Evolutionary conservation across 2,329 filamentous ascomycete species (phyloP).

Genomic region (Aspergillus hortae): DNA sequence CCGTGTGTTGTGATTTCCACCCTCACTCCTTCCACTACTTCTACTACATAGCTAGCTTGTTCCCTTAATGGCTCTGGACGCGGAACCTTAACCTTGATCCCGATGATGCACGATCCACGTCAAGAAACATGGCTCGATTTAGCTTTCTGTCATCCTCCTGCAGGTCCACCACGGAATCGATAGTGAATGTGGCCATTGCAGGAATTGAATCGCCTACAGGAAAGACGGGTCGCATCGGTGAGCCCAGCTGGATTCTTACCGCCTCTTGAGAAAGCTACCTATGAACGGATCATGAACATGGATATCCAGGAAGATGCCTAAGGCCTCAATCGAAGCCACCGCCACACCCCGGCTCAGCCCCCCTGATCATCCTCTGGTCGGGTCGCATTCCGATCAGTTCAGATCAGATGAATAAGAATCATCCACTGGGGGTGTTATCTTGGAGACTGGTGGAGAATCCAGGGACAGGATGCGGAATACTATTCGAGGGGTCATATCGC

Average conservation of each 20-base stretch:
- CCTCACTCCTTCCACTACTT: neutral
- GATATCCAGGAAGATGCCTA: neutral
- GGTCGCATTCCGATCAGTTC: too few relatives aligned
- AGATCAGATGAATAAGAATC: too few relatives aligned
- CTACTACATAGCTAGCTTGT: neutral
- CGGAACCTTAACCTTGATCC: too few relatives aligned
- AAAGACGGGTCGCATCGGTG: neutral
- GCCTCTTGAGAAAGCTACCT: too few relatives aligned
- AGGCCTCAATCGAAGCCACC: neutral
- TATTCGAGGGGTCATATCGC: too few relatives aligned
- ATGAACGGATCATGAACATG: too few relatives aligned
- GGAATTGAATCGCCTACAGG: too few relatives aligned
- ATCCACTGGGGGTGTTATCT: too few relatives aligned
- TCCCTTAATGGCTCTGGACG: too few relatives aligned
- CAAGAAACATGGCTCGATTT: neutral
- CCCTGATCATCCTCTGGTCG: neutral
- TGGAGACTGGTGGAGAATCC: too few relatives aligned
- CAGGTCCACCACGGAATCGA: neutral
- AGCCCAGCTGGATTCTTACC: neutral
- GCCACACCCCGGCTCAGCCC: neutral
- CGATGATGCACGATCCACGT: neutral
- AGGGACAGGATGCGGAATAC: too few relatives aligned
- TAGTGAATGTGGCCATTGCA: neutral
- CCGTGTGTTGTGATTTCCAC: neutral
- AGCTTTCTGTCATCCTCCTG: neutral